Evolutionary conservation across 805 yeast species (phyloP).

Genomic region (Candida nonsorbophila): DNA sequence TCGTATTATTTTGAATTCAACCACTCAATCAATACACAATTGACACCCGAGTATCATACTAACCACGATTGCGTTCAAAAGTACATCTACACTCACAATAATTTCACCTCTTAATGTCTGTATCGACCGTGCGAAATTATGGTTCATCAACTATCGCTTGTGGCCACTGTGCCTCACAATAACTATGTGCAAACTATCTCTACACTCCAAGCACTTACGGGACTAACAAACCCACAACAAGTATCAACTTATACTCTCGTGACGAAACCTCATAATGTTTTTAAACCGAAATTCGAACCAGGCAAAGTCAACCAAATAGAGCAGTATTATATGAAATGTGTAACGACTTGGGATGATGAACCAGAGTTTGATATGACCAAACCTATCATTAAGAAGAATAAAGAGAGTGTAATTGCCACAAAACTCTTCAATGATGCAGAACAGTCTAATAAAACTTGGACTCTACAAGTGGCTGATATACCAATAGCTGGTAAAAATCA

Average conservation of each 20-base stretch:
- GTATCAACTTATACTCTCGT: constrained; percentile 45
- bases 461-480: constrained; percentile 61
- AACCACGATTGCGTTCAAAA: too few relatives aligned
- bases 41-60: too few relatives aligned
- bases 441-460: constrained; percentile 41
- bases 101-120: too few relatives aligned
- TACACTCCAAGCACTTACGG: constrained; percentile 50
- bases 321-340: constrained; percentile 47
- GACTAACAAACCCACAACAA: constrained; percentile 38
- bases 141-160: constrained; percentile 53
- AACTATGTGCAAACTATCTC: constrained; percentile 39
- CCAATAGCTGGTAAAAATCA: constrained; percentile 71
- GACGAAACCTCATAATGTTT: constrained; percentile 46
- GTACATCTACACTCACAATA: too few relatives aligned
- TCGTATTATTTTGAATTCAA: too few relatives aligned
- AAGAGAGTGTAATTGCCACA: constrained; percentile 16
- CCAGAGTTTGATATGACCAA: constrained; percentile 16
- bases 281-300: constrained; percentile 48
- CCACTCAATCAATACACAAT: too few relatives aligned
- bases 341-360: constrained; percentile 41
- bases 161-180: constrained; percentile 37
- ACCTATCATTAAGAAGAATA: constrained; percentile 17
- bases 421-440: constrained; percentile 20
- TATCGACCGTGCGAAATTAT: too few relatives aligned
- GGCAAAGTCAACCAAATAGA: constrained; percentile 56